phyloP scores from a whole-genome alignment of 2,329 filamentous ascomycete genomes.

The Colletotrichum sansevieriae region DNA sequence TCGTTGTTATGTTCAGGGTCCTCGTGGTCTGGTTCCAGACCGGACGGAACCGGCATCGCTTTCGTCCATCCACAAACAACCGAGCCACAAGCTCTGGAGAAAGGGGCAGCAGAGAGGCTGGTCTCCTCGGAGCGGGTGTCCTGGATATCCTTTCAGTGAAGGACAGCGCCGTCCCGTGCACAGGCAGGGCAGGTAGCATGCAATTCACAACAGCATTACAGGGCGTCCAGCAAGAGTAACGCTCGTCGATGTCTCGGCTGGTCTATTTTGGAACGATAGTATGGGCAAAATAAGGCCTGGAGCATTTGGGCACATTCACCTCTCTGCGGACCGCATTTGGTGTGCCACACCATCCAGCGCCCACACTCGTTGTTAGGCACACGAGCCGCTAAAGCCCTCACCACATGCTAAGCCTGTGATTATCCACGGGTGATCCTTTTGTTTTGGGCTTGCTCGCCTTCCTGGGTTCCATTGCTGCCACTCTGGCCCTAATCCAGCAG shows the following conservation, averaged over 20 bases:
- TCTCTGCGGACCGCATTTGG: not conserved
- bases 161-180: conserved; percentile 12
- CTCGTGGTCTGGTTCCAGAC: conserved; percentile 26
- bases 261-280: conserved; percentile 25
- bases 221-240: not conserved
- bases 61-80: conserved; percentile 15
- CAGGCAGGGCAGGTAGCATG: conserved; percentile 4
- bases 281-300: conserved; percentile 11
- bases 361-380: conserved; percentile 13
- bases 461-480: conserved; percentile 6
- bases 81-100: conserved; percentile 1
- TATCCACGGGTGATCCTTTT: conserved; percentile 22
- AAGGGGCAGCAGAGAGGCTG: conserved; percentile 9
- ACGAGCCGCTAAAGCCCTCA: conserved; percentile 5
- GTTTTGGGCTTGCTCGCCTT: conserved; percentile 12
- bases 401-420: conserved; percentile 33
- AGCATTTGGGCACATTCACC: not conserved
- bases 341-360: conserved; percentile 11
- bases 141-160: conserved; percentile 9
- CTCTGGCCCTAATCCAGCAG: conserved; percentile 6
- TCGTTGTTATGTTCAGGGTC: conserved; percentile 8
- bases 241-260: conserved; percentile 5
- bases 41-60: conserved; percentile 27
- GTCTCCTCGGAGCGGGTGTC: conserved; percentile 7
- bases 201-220: not conserved